These are phyloP conservation scores for Ogataea zsoltii DNA, from an alignment of 805 yeast species.

Conservation along the genomic window DNA sequence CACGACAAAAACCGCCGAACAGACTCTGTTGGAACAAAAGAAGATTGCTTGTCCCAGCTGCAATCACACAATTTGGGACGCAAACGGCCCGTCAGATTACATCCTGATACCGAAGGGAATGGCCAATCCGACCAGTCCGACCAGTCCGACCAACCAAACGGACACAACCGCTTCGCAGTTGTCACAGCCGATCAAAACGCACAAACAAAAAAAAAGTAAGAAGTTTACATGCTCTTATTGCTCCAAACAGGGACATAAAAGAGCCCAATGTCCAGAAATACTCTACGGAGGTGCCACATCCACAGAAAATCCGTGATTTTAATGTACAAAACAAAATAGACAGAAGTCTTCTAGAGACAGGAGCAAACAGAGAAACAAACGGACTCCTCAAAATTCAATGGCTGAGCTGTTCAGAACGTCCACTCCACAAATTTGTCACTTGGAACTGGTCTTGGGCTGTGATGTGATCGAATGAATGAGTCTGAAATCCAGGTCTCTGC, in stretches of 20 bases:
- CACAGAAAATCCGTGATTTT: neutral
- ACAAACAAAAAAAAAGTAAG: slow-evolving; percentile 19
- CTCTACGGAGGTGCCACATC: slow-evolving; percentile 17
- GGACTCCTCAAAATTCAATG: too few species aligned
- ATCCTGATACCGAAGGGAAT: slow-evolving; percentile 26
- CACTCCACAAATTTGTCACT: too few species aligned
- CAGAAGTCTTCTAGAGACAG: neutral
- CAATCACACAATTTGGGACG: slow-evolving; percentile 13
- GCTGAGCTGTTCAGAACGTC: too few species aligned
- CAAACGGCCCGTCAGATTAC: slow-evolving; percentile 13
- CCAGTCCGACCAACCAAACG: too few species aligned
- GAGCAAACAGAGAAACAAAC: too few species aligned
- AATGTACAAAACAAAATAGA: slow-evolving; percentile 4
- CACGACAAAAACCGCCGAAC: slow-evolving; percentile 2
- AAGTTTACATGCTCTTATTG: slow-evolving; percentile 38
- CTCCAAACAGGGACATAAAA: slow-evolving; percentile 34
- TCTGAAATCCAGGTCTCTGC: too few species aligned
- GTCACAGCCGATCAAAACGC: neutral
- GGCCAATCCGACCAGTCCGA: neutral
- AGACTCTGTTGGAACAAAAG: slow-evolving; percentile 1
- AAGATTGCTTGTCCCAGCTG: slow-evolving; percentile 17
- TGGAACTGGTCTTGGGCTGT: neutral
- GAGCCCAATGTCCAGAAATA: slow-evolving; percentile 36
- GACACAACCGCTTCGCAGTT: too few species aligned
- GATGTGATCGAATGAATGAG: too few species aligned